Evolutionary conservation across 805 yeast genomes (phyloP).

Genomic region (Nematodospora valgi): DNA sequence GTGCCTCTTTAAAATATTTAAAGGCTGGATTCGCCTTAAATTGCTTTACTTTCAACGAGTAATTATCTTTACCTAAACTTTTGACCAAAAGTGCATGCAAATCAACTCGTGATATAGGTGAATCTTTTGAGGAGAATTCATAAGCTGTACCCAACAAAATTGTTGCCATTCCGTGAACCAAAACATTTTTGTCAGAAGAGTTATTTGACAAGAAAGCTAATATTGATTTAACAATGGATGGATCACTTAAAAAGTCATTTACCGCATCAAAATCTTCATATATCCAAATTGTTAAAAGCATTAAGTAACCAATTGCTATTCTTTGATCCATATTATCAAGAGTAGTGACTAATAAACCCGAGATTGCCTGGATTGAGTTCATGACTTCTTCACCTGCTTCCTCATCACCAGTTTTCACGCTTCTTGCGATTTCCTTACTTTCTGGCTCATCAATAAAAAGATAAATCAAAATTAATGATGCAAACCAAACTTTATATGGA

Average conservation of each 20-base stretch:
- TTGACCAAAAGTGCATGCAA: constrained; percentile 61
- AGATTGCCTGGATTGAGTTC: constrained; percentile 67
- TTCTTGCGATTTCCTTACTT: constrained; percentile 45
- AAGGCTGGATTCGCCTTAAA: constrained; percentile 60
- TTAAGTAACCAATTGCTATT: constrained; percentile 71
- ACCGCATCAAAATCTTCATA: constrained; percentile 76
- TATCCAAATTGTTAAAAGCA: constrained; percentile 71
- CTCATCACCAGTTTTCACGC: constrained; percentile 55
- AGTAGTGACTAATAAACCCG: constrained; percentile 68
- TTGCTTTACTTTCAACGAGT: constrained; percentile 66
- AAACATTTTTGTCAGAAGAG: constrained; percentile 46
- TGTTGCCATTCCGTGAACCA: constrained; percentile 71
- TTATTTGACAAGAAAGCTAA: constrained; percentile 54
- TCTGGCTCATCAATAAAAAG: constrained; percentile 53
- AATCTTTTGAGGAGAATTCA: constrained; percentile 63
- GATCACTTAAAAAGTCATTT: constrained; percentile 67
- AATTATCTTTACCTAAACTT: constrained; percentile 79
- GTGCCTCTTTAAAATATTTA: constrained; percentile 45
- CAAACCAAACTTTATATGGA: constrained; percentile 87
- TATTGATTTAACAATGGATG: constrained; percentile 62
- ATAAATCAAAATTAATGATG: constrained; percentile 61
- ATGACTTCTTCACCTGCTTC: constrained; percentile 66
- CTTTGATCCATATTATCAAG: constrained; percentile 66
- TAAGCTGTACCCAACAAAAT: constrained; percentile 72
- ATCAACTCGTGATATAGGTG: constrained; percentile 61